Evolutionary conservation across 2,329 filamentous ascomycete genomes (phyloP), one percentile per base, ranked within the genome.

Genomic region (Fusarium sp.): DNA sequence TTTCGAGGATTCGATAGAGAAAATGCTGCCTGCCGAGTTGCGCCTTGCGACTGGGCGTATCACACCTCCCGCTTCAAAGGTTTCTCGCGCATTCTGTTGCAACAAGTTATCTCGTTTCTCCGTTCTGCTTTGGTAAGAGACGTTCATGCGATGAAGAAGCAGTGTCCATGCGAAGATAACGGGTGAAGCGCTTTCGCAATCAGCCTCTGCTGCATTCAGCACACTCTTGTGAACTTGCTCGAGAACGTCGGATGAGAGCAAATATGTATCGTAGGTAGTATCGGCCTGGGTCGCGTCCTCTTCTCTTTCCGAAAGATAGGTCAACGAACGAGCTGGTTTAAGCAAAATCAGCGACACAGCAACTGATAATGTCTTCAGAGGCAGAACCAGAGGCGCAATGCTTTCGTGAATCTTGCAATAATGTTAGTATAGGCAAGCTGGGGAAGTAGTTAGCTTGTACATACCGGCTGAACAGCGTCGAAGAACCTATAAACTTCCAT

Each of bases 151-250:
- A 73, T 92, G 88, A 11, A 95, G 83, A 26, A 97, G 87, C 48
- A 95, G 83, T 6, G 91, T 89, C 95, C 95, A 98, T 5, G 92
- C 88, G 70, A 97, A 92, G 20, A 93, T 86, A 18, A 92, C 89
- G 2, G 93, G 93, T 57, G 88, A 89, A 20, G 92, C 92, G 36
- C 88, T 88, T 38, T 84, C 82, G n/a, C 88, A 83, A 17, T 86
- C 86, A 20, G 80, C 76, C 28, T 84, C 84, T 14, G 88, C 86
- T 9, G 90, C 88, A 57, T 84, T 82, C 24, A 91, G 80, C 34
- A 97, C 84, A n/a, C 91, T 87, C 53, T 87, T 86, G 71, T 95
- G 93, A 15, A 97, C 87, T 55, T 90, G 87, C 49, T 88, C 86
- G n/a, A 97, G 84, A 20, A 92, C 88, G 8, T 89, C 86, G 4